These are phyloP conservation scores for Sequoiadendron giganteum DNA, from an alignment of 75 land plant genomes.

Conservation along the genomic window DNA sequence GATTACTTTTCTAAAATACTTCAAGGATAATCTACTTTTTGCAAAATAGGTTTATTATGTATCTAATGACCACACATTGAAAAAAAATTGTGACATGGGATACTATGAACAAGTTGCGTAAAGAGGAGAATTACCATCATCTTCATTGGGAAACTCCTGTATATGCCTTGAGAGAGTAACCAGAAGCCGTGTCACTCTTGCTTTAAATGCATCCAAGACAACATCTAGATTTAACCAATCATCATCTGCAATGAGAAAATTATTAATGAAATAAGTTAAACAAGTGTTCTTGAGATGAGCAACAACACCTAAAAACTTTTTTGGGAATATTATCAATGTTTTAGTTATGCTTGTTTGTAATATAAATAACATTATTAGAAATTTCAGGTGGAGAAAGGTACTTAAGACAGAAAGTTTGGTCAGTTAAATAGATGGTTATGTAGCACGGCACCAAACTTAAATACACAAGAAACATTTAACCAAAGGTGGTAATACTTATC, in stretches of 20 bases:
- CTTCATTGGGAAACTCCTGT: not conserved
- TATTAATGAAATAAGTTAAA: not conserved
- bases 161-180: conserved; percentile 4
- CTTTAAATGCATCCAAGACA: conserved; percentile 45
- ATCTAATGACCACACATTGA: not conserved
- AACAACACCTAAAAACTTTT: not conserved
- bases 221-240: conserved; percentile 33
- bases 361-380: not conserved
- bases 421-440: not conserved
- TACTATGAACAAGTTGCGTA: not conserved
- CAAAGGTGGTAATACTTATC: not conserved
- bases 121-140: not conserved
- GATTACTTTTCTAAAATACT: not conserved
- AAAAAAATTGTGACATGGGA: not conserved
- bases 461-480: not conserved
- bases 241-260: conserved; percentile 18
- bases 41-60: not conserved
- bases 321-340: not conserved
- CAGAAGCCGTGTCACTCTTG: conserved; percentile 38
- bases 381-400: not conserved
- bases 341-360: not conserved
- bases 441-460: not conserved
- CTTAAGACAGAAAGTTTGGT: not conserved
- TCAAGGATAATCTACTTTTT: not conserved
- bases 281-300: not conserved